Conservation (phyloP, 176 grass and related monocot genomes). For the Tillandsia fasciculata region DNA sequence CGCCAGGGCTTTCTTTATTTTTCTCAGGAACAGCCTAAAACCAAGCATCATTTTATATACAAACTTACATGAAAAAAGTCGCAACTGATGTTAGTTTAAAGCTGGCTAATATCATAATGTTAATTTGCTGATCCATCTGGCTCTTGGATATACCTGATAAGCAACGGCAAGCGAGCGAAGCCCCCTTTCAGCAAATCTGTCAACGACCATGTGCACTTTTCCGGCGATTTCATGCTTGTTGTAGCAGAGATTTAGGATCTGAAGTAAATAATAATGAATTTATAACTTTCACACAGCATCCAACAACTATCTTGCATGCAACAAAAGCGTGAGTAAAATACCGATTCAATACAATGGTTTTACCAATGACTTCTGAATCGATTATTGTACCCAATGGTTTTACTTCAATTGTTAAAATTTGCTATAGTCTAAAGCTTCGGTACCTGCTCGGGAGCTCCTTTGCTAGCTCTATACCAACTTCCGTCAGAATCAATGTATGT, state of each 20-base stretch:
- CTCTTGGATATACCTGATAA: conserved; percentile 49
- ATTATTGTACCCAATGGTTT: too few species aligned
- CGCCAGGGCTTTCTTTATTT: conserved; percentile 44
- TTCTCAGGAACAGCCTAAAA: conserved; percentile 61
- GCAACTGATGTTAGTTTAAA: background rate
- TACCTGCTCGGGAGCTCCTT: conserved; percentile 93
- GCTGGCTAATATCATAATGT: too few species aligned
- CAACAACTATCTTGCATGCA: background rate
- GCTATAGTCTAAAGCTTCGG: conserved; percentile 1
- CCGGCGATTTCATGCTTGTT: conserved; percentile 38
- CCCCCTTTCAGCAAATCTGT: conserved; percentile 68
- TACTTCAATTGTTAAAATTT: background rate
- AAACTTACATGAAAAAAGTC: background rate
- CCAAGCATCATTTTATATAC: conserved; percentile 13
- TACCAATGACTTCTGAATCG: background rate
- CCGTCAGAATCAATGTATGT: conserved; percentile 53
- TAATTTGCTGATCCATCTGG: background rate
- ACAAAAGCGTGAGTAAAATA: background rate
- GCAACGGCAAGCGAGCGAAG: conserved; percentile 73
- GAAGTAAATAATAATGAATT: conserved; percentile 5
- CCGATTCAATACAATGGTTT: background rate
- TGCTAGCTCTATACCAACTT: conserved; percentile 76
- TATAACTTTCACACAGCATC: background rate
- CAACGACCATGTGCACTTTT: conserved; percentile 41
- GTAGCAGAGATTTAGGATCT: conserved; percentile 64